These are phyloP conservation scores for Knoxia roxburghii DNA, from an alignment of 257 asterid species.

Conservation along the genomic window DNA sequence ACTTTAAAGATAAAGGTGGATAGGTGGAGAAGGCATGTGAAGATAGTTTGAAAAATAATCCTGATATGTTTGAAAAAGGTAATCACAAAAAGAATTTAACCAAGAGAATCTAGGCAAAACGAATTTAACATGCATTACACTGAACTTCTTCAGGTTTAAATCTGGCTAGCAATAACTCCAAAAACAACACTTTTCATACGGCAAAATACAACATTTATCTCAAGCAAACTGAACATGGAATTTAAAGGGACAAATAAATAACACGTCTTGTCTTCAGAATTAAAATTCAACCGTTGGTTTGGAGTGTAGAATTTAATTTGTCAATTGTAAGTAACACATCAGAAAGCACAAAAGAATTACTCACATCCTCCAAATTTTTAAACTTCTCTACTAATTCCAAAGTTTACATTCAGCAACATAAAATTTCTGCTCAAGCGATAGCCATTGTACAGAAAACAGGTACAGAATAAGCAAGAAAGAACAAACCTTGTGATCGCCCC, in stretches of 20 bases:
- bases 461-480: slow-evolving; percentile 3
- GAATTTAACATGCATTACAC: not conserved
- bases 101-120: not conserved
- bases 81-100: not conserved
- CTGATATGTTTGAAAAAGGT: no score
- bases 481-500: slow-evolving; percentile 90
- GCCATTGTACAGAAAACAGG: not conserved
- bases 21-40: no score
- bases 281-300: not conserved
- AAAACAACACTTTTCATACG: no score
- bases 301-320: not conserved
- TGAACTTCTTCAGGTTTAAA: not conserved
- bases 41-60: no score
- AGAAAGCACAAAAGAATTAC: not conserved
- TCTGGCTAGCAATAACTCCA: not conserved
- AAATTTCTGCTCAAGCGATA: not conserved
- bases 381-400: not conserved
- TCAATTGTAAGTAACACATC: not conserved
- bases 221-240: not conserved
- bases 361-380: slow-evolving; percentile 1
- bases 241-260: not conserved
- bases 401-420: not conserved
- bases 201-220: not conserved
- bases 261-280: not conserved
- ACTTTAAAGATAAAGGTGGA: no score